A percentile compares a stretch with the other conserved stretches of the same genome.
Conservation (phyloP, 2,329 filamentous ascomycete species). For the Nigrospora osmanthi region DNA sequence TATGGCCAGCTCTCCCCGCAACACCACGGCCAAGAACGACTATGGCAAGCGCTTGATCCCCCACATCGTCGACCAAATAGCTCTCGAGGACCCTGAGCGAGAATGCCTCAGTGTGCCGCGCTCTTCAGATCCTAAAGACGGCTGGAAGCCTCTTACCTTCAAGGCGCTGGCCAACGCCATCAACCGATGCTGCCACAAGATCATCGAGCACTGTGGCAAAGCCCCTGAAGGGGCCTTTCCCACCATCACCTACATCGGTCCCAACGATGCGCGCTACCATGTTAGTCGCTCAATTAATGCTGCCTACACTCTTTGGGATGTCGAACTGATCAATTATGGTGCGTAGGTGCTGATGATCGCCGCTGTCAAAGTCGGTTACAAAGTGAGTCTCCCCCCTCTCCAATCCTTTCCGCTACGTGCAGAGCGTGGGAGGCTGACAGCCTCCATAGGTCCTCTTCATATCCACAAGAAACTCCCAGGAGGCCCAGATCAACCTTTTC, state of each 20-base stretch:
- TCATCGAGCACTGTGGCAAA: conserved; percentile 19
- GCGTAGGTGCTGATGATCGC: conserved; percentile 9
- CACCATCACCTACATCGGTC: conserved; percentile 37
- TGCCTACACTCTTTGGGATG: not conserved
- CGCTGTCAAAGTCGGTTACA: conserved; percentile 19
- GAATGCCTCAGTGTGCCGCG: conserved; percentile 26
- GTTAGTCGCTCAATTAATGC: conserved; percentile 1
- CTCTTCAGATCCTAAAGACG: conserved; percentile 26
- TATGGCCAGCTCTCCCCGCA: not conserved
- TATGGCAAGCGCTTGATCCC: conserved; percentile 22
- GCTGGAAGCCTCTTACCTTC: conserved; percentile 29
- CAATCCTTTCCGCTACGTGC: not conserved
- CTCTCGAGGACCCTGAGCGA: conserved; percentile 22
- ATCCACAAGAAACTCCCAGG: conserved; percentile 35
- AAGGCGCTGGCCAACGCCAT: conserved; percentile 29
- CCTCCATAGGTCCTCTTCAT: conserved; percentile 28
- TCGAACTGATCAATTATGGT: not conserved
- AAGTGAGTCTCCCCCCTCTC: conserved; percentile 22
- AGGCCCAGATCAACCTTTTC: conserved; percentile 36
- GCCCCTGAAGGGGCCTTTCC: conserved; percentile 17
- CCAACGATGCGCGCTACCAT: conserved; percentile 21
- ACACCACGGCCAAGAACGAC: not conserved
- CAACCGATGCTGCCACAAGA: conserved; percentile 27
- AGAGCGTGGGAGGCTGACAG: not conserved
- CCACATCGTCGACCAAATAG: conserved; percentile 29